Evolutionary conservation across 2,329 filamentous ascomycete genomes (phyloP).

Genomic region (Verticillium zaregamsianum): DNA sequence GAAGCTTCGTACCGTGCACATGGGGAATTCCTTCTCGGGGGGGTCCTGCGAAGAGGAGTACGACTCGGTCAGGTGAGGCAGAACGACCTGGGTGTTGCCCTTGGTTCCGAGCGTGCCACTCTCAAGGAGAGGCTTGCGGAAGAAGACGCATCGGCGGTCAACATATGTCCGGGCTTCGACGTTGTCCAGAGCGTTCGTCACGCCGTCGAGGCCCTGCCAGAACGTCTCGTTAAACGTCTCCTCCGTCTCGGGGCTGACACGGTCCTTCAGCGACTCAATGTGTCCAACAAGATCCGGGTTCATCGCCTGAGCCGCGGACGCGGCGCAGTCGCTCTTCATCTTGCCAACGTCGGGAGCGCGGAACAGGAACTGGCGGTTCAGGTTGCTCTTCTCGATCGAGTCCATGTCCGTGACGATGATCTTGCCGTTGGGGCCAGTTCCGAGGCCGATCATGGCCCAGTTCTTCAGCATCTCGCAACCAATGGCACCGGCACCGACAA

Average conservation of each 20-base stretch:
- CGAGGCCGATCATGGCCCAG: conserved; percentile 98
- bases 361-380: conserved; percentile 97
- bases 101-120: conserved; percentile 98
- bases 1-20: conserved; percentile 97
- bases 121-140: conserved; percentile 93
- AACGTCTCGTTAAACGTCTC: conserved; percentile 92
- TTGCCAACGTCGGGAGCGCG: conserved; percentile 88
- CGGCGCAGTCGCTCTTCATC: conserved; percentile 94
- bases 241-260: conserved; percentile 88
- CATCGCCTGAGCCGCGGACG: conserved; percentile 87
- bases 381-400: conserved; percentile 96
- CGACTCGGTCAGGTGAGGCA: conserved; percentile 88
- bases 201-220: conserved; percentile 81
- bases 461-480: conserved; percentile 99
- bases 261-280: conserved; percentile 80
- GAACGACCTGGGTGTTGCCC: conserved; percentile 94
- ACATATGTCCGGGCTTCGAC: conserved; percentile 96
- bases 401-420: conserved; percentile 97
- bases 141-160: conserved; percentile 94
- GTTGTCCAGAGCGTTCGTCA: conserved; percentile 97
- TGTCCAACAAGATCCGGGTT: conserved; percentile 88
- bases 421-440: conserved; percentile 79
- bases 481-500: conserved; percentile 94
- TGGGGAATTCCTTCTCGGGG: conserved; percentile 96
- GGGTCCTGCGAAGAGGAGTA: conserved; percentile 95